A percentile compares a stretch with the other conserved stretches of the same genome.
These are phyloP conservation scores for Didymellaceae sp. DNA, from an alignment of 2,329 filamentous ascomycete genomes.

Conservation along the genomic window DNA sequence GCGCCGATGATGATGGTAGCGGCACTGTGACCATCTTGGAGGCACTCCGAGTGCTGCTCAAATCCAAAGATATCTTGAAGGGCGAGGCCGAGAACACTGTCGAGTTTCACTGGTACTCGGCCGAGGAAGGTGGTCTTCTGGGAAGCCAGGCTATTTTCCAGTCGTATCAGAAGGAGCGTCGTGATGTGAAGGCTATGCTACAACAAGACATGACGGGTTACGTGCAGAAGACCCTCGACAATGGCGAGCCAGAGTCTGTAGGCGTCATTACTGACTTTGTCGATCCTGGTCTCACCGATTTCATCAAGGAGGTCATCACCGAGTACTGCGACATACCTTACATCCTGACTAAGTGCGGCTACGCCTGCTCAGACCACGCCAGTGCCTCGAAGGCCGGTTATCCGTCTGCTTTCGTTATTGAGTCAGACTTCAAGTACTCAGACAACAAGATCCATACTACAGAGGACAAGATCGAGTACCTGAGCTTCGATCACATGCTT, in stretches of 20 bases:
- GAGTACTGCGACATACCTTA: conserved; percentile 90
- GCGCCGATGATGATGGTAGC: conserved; percentile 94
- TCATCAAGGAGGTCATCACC: conserved; percentile 88
- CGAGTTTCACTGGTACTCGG: conserved; percentile 97
- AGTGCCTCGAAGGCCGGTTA: conserved; percentile 77
- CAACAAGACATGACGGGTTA: conserved; percentile 96
- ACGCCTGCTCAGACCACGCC: conserved; percentile 80
- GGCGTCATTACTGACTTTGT: conserved; percentile 95
- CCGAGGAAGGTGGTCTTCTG: conserved; percentile 85
- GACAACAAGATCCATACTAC: conserved; percentile 74
- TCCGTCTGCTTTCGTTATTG: conserved; percentile 77
- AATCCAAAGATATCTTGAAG: conserved; percentile 70
- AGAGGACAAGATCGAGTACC: conserved; percentile 72
- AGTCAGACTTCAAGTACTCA: conserved; percentile 69
- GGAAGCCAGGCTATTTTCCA: conserved; percentile 90
- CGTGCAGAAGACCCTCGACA: conserved; percentile 79
- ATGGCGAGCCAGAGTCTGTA: conserved; percentile 82
- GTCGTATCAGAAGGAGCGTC: conserved; percentile 73
- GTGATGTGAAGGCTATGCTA: conserved; percentile 92
- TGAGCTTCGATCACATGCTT: conserved; percentile 89
- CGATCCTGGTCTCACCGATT: conserved; percentile 78
- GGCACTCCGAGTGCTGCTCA: conserved; percentile 80
- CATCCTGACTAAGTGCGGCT: conserved; percentile 86
- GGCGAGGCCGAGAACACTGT: conserved; percentile 83
- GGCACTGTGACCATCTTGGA: conserved; percentile 95